Evolutionary conservation across 1,139 yeast species (phyloP), one percentile per base, ranked within the genome.

Genomic region (Diutina neorugosa): DNA sequence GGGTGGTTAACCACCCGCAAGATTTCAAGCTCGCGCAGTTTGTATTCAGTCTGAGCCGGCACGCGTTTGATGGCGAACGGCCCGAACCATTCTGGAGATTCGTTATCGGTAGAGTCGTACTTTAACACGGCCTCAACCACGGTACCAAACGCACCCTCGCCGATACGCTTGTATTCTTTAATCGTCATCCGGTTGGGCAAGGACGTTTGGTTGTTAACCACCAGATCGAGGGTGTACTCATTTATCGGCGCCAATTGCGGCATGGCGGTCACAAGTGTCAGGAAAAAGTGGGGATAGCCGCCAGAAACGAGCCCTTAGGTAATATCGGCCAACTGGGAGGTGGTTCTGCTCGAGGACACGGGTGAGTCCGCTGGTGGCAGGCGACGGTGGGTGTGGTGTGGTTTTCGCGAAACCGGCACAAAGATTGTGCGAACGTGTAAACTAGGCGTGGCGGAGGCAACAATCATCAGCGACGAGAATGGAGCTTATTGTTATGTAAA

Each of bases 61-160:
- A 85, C 93, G 60, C 88, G 76, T 62, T 86, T 86, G 56, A 86
- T 85, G 27, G 93, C 94, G 69, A 79, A 86, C 0, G 94, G 94
- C 0, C 94, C 94, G 21, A 21, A 34, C 43, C 43, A 48, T 31
- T 69, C 69, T 51, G 58, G 53, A 43, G 65, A 67, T 53, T 68
- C 69, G 21, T 46, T 51, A 43, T 53, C 56, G 23, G 60, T 55
- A 16, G 14, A 5, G 14, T 46, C 50, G 27, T 46, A 46, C 19
- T 25, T 46, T 56, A 81, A 69, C 56, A 80, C 78, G 0, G 94
- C 91, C 63, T 85, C 90, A 12, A 84, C 84, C 20, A 86, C 94
- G 1, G 89, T 84, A 50, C 94, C 94, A 63, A 86, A 86, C 2
- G 94, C 93, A 43, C 94, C 94, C 65, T 85, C 89, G 5, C 94